Base-by-base conservation (phyloP, 805 yeast species). In the Aciculoconidium aculeatum region DNA sequence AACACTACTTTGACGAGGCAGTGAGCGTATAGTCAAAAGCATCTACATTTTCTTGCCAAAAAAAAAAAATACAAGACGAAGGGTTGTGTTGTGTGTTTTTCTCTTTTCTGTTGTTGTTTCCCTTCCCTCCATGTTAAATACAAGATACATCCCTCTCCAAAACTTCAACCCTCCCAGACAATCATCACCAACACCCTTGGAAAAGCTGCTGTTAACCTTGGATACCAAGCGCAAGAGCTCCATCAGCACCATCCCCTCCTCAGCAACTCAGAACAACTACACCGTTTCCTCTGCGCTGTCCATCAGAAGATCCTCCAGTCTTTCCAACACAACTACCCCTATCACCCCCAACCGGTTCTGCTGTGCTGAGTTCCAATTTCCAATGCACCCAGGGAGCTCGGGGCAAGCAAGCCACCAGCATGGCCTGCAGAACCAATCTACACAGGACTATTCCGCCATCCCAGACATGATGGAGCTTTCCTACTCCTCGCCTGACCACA, bases 401-500 rank as follows among this genome's bases (percentile, higher is more conserved):
- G 21, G 14, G 12, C 25, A 18, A n/a, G 21, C 21, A n/a, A n/a
- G n/a, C n/a, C 21, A 18, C 21, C 21, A 18, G n/a, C n/a, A 8
- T n/a, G 10, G 8, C 8, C 21, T 8, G 21, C 10, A n/a, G 8
- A 8, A 18, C n/a, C 21, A 8, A n/a, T 8, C 21, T 18, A 18
- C 8, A 18, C 21, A 18, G 21, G 10, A n/a, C 21, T 18, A 18
- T 18, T 18, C 8, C 21, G 8, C 21, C 8, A 18, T n/a, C 8
- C 8, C 21, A 18, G 11, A n/a, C n/a, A n/a, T n/a, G n/a, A n/a
- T n/a, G n/a, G n/a, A n/a, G n/a, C n/a, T n/a, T n/a, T n/a, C n/a
- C n/a, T n/a, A n/a, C n/a, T 15, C 30, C 17, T 25, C 17, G 27
- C 34, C 34, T 6, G 78, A 69, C 16, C 70, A 72, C 37, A 60